Evolutionary conservation across 257 asterid species (phyloP), one percentile per base, ranked within the genome.

Genomic region (Sherardia arvensis): DNA sequence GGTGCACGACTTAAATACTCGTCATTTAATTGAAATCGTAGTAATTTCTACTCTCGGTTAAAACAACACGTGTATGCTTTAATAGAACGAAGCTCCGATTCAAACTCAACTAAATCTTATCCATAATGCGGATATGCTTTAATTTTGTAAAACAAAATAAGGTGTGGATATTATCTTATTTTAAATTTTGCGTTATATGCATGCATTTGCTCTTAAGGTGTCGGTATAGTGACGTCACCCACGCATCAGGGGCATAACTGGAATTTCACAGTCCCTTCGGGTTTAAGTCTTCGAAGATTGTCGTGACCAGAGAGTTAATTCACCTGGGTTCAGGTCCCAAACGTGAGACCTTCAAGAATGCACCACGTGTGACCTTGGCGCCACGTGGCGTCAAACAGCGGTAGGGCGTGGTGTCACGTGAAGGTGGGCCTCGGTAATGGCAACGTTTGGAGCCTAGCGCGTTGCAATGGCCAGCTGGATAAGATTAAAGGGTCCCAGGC

Each of bases 371-470:
- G 3, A 12, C 22, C 4, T 14, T n/a, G 17, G 34, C n/a, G 59
- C 66, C 66, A 67, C 60, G 60, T 55, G 63, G 49, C 18, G 5
- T 40, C 59, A n/a, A 64, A 36, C 9, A 21, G 53, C 17, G 30
- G 61, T 48, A 29, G 48, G 51, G 47, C 53, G 33, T 65, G 69
- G n/a, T 22, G 51, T 51, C 72, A 67, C 72, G 72, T 67, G 72
- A 67, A 28, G 22, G 32, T 28, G 66, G 72, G 7, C n/a, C 64
- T 49, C 36, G 7, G 25, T 8, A 49, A 21, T 49, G 17, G 63
- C 47, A 49, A 38, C 45, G 18, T 40, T 66, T 57, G 65, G 28
- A 18, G 25, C n/a, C 21, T 45, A 53, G 70, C 64, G 64, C 12
- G 5, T 3, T 25, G 59, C 58, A n/a, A 1, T 59, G 7, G 66